Evolutionary conservation across 768 basidiomycete species (phyloP).

Genomic region (Pleurotus salmoneostramineus): DNA sequence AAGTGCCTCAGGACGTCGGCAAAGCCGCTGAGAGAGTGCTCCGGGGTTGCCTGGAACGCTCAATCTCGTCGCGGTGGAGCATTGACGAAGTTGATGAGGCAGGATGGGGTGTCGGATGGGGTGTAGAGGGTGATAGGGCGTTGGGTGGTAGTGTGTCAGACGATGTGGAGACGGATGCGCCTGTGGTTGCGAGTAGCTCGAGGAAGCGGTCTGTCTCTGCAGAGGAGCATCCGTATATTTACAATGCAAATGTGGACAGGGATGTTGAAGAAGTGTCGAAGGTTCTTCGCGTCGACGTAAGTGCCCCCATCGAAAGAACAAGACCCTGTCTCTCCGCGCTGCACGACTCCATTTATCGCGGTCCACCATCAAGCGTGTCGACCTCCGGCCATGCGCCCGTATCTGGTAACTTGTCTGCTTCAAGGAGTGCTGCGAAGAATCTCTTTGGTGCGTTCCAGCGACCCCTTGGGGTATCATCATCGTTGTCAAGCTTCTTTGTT

Average conservation of each 20-base stretch:
- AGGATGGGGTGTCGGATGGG: constrained; percentile 79
- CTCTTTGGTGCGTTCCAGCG: constrained; percentile 1
- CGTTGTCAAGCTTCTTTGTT: not conserved
- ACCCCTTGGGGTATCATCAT: not conserved
- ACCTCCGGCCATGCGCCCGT: not conserved
- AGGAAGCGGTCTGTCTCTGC: not conserved
- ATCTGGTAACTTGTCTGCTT: not conserved
- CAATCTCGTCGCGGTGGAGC: constrained; percentile 67
- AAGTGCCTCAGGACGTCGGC: constrained; percentile 51
- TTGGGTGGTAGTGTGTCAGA: constrained; percentile 26
- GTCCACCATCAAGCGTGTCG: not conserved
- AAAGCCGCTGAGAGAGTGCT: constrained; percentile 67
- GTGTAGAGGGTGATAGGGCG: constrained; percentile 43
- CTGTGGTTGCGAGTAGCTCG: not conserved
- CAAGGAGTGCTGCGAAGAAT: constrained; percentile 1
- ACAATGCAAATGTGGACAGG: not conserved
- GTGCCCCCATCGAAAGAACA: not conserved
- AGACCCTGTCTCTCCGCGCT: constrained; percentile 5
- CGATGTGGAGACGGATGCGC: constrained; percentile 12
- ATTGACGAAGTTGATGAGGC: constrained; percentile 76
- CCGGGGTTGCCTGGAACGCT: constrained; percentile 73
- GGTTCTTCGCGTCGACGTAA: not conserved
- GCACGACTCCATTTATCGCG: constrained; percentile 5
- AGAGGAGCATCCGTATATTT: constrained; percentile 3
- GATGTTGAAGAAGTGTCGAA: not conserved